Conservation (phyloP, 2,329 filamentous ascomycete genomes). For the Neoscytalidium dimidiatum region DNA sequence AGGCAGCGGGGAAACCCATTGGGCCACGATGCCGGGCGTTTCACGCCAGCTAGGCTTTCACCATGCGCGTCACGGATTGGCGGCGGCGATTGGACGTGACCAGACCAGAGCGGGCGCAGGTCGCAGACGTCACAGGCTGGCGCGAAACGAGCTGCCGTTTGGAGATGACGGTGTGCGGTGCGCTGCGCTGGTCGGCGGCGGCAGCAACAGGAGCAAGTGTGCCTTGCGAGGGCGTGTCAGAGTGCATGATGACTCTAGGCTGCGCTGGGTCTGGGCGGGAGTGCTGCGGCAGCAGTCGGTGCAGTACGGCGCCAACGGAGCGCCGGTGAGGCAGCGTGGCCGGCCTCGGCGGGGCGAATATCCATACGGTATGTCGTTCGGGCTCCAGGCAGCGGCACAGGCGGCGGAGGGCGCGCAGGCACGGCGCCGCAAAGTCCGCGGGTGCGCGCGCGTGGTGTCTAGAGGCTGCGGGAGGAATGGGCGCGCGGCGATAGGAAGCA, state of each 20-base stretch:
- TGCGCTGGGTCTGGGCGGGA: background rate
- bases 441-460: background rate
- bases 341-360: background rate
- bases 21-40: constrained; percentile 1
- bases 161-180: background rate
- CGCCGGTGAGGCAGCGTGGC: background rate
- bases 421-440: background rate
- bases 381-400: background rate
- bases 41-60: constrained; percentile 10
- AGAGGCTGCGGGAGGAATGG: background rate
- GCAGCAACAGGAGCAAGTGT: background rate
- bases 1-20: background rate
- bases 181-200: background rate
- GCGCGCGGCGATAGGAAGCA: constrained; percentile 22
- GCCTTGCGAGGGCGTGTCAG: constrained; percentile 3
- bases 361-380: too few relatives aligned
- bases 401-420: background rate
- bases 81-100: background rate
- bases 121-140: background rate
- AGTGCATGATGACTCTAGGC: constrained; percentile 1
- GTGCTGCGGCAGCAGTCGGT: background rate
- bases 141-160: background rate
- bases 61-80: background rate
- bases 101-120: background rate
- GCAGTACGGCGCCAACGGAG: background rate